These are phyloP conservation scores for Citrus medica DNA, from an alignment of 345 rosid species.

Conservation along the genomic window DNA sequence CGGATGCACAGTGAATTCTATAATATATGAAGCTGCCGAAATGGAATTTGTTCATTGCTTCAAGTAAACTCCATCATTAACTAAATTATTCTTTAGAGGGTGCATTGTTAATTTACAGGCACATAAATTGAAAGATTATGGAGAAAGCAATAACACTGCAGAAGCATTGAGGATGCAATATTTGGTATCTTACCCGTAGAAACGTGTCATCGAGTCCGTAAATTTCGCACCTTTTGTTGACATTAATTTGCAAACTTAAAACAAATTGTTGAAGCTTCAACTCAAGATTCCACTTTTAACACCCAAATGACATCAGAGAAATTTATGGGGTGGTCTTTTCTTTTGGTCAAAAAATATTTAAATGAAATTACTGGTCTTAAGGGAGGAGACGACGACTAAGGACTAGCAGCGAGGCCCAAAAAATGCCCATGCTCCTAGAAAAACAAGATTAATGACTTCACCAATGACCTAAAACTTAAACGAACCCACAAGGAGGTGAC, in stretches of 20 bases:
- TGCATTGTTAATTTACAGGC: no score
- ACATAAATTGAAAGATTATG: background rate
- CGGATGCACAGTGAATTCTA: background rate
- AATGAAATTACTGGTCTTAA: background rate
- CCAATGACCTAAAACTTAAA: conserved; percentile 26
- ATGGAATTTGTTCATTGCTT: background rate
- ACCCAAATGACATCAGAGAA: background rate
- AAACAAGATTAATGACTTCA: conserved; percentile 35
- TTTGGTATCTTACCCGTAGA: background rate
- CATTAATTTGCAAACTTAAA: background rate
- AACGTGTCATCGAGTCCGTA: background rate
- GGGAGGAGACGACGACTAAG: conserved; percentile 1
- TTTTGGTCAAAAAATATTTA: background rate
- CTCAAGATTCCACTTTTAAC: background rate
- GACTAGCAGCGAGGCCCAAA: background rate
- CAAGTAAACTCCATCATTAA: background rate
- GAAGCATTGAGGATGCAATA: background rate
- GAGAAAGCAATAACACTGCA: background rate
- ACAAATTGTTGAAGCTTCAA: background rate
- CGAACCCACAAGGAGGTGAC: conserved; percentile 15
- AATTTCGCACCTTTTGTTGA: background rate
- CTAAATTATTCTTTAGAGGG: background rate
- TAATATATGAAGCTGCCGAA: background rate
- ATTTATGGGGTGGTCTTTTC: background rate
- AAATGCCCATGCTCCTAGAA: conserved; percentile 19